These are phyloP conservation scores for Aspergillus bertholletiae DNA, from an alignment of 495 filamentous ascomycete genomes.

Conservation along the genomic window DNA sequence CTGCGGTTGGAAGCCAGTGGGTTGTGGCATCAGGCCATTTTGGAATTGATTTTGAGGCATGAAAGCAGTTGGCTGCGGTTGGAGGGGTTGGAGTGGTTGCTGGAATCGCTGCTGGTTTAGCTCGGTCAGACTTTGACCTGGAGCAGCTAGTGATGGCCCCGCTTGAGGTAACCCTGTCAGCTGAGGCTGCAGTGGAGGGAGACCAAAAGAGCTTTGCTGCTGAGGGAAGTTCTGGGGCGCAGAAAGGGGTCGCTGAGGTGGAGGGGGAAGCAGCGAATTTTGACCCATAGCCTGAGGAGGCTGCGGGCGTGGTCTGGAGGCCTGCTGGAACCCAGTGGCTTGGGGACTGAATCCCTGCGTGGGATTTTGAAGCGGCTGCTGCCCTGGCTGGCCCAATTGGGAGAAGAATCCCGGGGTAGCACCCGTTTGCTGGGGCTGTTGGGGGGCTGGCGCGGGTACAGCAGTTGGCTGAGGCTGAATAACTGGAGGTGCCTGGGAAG, in stretches of 20 bases:
- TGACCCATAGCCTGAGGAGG: constrained; percentile 61
- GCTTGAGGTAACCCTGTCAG: constrained; percentile 66
- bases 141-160: constrained; percentile 56
- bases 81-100: constrained; percentile 43
- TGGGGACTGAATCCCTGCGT: constrained; percentile 30
- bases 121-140: constrained; percentile 73
- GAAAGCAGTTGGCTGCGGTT: constrained; percentile 55
- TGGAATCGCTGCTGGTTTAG: constrained; percentile 63
- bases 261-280: constrained; percentile 72
- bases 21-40: constrained; percentile 47
- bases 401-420: constrained; percentile 51
- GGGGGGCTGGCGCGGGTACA: constrained; percentile 44
- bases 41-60: constrained; percentile 49
- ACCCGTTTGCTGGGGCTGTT: constrained; percentile 50
- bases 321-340: constrained; percentile 46
- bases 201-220: constrained; percentile 66
- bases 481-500: constrained; percentile 16
- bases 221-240: constrained; percentile 79
- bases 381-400: constrained; percentile 42
- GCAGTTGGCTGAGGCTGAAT: constrained; percentile 47
- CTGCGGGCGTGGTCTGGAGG: constrained; percentile 67
- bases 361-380: constrained; percentile 17
- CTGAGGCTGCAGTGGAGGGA: constrained; percentile 78
- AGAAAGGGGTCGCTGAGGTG: constrained; percentile 78
- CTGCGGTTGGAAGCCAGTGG: constrained; percentile 49